phyloP scores from a whole-genome alignment of 164 flowering plant species.

The Chimonanthus praecox region DNA sequence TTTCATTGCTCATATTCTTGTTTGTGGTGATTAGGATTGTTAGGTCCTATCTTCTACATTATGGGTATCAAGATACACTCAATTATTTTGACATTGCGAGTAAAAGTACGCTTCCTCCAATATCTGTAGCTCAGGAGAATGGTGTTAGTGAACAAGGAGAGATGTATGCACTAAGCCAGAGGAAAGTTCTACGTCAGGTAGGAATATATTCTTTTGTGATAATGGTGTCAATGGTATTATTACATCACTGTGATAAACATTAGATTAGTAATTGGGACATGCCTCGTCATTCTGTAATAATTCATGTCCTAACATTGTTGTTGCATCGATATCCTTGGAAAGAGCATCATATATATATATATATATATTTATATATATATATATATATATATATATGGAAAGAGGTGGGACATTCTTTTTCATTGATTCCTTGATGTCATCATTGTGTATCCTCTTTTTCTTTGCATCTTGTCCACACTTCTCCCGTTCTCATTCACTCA shows the following conservation, averaged over 20 bases:
- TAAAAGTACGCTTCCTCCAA: constrained; percentile 60
- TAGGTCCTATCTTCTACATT: constrained; percentile 83
- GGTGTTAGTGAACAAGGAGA: constrained; percentile 49
- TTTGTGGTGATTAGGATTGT: constrained; percentile 52
- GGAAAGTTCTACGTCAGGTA: constrained; percentile 83
- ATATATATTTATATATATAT: too few species aligned
- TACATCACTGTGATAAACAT: background rate
- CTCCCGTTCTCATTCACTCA: too few species aligned
- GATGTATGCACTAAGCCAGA: constrained; percentile 55
- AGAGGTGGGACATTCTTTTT: too few species aligned
- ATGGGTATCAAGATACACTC: constrained; percentile 94
- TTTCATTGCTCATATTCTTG: constrained; percentile 1
- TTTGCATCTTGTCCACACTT: too few species aligned
- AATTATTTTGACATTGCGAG: constrained; percentile 65
- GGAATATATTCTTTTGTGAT: constrained; percentile 5
- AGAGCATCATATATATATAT: too few species aligned
- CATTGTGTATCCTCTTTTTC: too few species aligned
- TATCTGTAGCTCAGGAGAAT: constrained; percentile 49
- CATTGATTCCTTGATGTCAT: too few species aligned
- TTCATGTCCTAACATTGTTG: background rate
- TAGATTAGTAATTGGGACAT: background rate
- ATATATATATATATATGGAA: too few species aligned
- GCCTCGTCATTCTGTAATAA: background rate
- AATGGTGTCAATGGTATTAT: too few species aligned
- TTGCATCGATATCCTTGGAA: too few species aligned